Conservation (phyloP, 2,329 filamentous ascomycete species). For the Cladosporium sp. region DNA sequence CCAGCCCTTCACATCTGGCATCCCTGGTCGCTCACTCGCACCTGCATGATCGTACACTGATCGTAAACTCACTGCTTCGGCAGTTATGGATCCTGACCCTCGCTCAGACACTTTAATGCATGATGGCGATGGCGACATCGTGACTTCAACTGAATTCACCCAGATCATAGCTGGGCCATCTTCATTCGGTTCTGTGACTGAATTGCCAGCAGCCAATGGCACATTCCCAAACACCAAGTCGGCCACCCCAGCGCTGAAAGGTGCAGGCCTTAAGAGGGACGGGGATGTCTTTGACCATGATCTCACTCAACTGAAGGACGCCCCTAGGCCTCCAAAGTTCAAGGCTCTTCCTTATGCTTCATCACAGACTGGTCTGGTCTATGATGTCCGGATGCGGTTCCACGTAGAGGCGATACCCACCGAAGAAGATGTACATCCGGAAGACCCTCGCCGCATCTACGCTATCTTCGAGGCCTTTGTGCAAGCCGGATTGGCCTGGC, state of each 20-base stretch:
- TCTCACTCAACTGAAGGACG: slow-evolving; percentile 28
- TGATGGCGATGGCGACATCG: slow-evolving; percentile 26
- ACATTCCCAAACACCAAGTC: slow-evolving; percentile 4
- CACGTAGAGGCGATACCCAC: slow-evolving; percentile 70
- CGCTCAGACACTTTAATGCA: slow-evolving; percentile 31
- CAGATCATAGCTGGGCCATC: slow-evolving; percentile 19
- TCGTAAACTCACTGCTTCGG: slow-evolving; percentile 6
- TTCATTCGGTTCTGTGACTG: slow-evolving; percentile 12
- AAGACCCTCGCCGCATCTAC: slow-evolving; percentile 89
- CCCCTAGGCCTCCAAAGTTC: slow-evolving; percentile 37
- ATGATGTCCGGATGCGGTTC: slow-evolving; percentile 93
- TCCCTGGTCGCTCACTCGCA: not conserved
- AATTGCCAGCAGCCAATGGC: slow-evolving; percentile 4
- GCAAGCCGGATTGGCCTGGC: slow-evolving; percentile 65
- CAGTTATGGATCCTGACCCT: slow-evolving; percentile 10
- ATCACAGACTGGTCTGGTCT: slow-evolving; percentile 54
- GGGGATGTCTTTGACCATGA: slow-evolving; percentile 21
- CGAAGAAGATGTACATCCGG: slow-evolving; percentile 77
- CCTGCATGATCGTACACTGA: slow-evolving; percentile 2
- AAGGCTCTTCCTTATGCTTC: slow-evolving; percentile 40
- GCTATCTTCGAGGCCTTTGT: slow-evolving; percentile 90
- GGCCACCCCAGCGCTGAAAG: slow-evolving; percentile 25
- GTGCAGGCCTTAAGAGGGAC: slow-evolving; percentile 26
- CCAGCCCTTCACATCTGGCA: not conserved
- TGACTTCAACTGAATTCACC: slow-evolving; percentile 25